Percentiles rank a stretch among this genome's conserved stretches.
Conservation (phyloP, 2,329 filamentous ascomycete species). For the Colletotrichum higginsianum region DNA sequence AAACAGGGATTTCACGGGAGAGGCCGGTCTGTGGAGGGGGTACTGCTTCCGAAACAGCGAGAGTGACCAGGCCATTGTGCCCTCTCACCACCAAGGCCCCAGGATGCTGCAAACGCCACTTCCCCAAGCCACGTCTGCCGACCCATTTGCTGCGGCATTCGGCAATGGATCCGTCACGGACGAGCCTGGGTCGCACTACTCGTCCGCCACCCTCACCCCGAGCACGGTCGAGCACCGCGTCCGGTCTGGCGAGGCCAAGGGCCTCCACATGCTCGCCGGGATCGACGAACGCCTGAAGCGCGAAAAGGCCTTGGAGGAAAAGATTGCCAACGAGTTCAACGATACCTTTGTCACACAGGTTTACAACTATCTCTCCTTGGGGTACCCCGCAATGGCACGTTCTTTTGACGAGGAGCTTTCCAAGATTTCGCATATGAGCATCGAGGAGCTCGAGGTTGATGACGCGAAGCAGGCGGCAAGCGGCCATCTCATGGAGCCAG, state of each 20-base stretch:
- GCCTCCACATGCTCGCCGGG: conserved; percentile 65
- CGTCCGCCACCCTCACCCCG: conserved; percentile 44
- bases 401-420: conserved; percentile 88
- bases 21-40: conserved; percentile 82
- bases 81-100: conserved; percentile 61
- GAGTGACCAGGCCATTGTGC: conserved; percentile 55
- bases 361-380: conserved; percentile 95
- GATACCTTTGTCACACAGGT: conserved; percentile 94
- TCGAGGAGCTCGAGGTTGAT: conserved; percentile 79
- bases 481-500: conserved; percentile 80
- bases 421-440: conserved; percentile 80
- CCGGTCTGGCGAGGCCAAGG: conserved; percentile 56
- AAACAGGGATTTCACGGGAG: conserved; percentile 70
- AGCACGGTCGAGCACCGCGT: conserved; percentile 47
- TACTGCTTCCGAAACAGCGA: conserved; percentile 68
- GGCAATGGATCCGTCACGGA: conserved; percentile 56
- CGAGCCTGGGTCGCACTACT: conserved; percentile 54
- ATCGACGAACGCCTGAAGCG: conserved; percentile 66
- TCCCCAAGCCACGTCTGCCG: conserved; percentile 57
- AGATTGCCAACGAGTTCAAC: conserved; percentile 78
- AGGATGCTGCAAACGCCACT: conserved; percentile 67
- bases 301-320: conserved; percentile 67
- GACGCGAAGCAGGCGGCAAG: conserved; percentile 74
- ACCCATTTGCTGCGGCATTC: conserved; percentile 61
- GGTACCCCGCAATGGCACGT: conserved; percentile 88